Percentiles rank a stretch among this genome's conserved stretches.
Conservation (phyloP, 73 alveolate species). For the Paramecium pentaurelia region DNA sequence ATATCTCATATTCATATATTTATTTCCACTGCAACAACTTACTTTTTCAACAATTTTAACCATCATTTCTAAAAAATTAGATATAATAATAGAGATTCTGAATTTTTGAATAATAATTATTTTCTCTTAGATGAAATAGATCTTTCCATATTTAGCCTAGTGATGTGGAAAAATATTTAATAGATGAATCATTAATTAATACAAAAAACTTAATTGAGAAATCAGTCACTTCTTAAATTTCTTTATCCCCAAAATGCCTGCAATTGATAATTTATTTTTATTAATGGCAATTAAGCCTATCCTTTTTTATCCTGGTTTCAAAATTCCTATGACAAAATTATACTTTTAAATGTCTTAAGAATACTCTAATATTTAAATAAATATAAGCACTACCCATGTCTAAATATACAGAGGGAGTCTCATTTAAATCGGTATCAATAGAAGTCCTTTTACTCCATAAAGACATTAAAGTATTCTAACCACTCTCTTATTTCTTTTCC, state of each 20-base stretch:
- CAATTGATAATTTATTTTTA: background rate
- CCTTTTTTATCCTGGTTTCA: conserved; percentile 13
- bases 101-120: too few species aligned
- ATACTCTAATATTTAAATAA: too few species aligned
- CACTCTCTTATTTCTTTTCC: background rate
- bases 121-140: too few species aligned
- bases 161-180: background rate
- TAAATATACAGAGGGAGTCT: background rate
- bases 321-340: conserved; percentile 7
- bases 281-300: background rate
- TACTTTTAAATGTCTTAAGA: background rate
- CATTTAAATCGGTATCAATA: background rate
- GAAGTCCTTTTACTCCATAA: background rate
- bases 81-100: too few species aligned
- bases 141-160: background rate
- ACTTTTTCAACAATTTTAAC: too few species aligned
- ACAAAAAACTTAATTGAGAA: background rate
- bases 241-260: background rate
- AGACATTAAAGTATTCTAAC: background rate
- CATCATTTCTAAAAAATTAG: too few species aligned
- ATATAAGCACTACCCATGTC: background rate
- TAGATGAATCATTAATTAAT: background rate
- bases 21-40: too few species aligned
- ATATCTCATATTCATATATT: background rate
- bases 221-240: background rate